Conservation (phyloP, 331 rosid species). For the Malus hybrid region DNA sequence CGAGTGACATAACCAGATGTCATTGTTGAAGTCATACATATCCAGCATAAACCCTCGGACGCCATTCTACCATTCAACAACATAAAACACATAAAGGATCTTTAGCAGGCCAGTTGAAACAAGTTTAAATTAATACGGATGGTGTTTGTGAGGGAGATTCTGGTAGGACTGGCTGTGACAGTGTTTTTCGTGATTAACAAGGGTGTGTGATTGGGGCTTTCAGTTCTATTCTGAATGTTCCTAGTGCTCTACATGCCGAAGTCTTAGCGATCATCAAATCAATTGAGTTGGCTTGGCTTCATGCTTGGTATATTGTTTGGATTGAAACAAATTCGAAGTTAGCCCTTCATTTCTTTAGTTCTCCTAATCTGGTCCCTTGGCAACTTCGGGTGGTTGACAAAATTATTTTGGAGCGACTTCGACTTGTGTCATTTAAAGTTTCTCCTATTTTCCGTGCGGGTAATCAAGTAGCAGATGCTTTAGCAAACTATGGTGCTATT, state of each 20-base stretch:
- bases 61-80: slow-evolving; percentile 42
- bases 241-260: neutral
- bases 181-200: neutral
- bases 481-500: too few relatives aligned
- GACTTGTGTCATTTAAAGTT: too few relatives aligned
- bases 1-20: slow-evolving; percentile 78
- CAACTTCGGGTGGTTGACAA: neutral
- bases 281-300: neutral
- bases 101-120: neutral
- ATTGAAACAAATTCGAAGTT: neutral
- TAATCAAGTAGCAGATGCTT: too few relatives aligned
- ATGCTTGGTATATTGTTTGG: neutral
- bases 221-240: neutral
- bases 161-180: neutral
- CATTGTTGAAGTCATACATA: slow-evolving; percentile 65
- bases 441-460: too few relatives aligned
- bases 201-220: neutral
- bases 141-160: neutral
- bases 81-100: neutral
- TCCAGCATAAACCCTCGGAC: slow-evolving; percentile 81
- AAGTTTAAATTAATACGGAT: neutral
- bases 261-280: neutral
- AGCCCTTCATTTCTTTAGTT: neutral
- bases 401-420: too few relatives aligned
- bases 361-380: neutral